Evolutionary conservation across 1,284 basidiomycete genomes (phyloP), one percentile per base, ranked within the genome.

Genomic region (Trichosporon asahii): DNA sequence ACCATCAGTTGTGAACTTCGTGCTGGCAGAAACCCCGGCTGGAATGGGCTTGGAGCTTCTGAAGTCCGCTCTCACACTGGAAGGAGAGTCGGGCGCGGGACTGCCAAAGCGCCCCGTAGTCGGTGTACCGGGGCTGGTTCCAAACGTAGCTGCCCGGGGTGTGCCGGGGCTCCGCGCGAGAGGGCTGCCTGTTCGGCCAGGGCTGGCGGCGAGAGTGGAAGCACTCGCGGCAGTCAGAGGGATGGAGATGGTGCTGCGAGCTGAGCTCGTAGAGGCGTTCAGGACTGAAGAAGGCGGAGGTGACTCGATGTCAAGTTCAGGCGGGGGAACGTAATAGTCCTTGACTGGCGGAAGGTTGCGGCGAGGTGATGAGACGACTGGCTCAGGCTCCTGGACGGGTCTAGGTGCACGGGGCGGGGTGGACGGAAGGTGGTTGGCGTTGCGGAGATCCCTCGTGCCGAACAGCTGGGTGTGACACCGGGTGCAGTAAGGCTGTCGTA

Each of bases 401-500:
- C 57, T 18, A 8, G 57, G 57, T 31, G 57, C 53, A 46, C 46
- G 66, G 31, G 57, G 15, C 40, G 66, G 37, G 3, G 71, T 66
- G 23, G 68, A 63, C 12, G 70, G 55, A 15, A 68, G 64, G 57
- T 71, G 72, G 70, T 78, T 78, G 12, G 75, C 79, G 29, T 79
- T 77, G 5, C 82, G 77, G 3, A 84, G 78, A 68, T 82, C 82
- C 81, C 79, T 70, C 1, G 82, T 82, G 3, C 81, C 81, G 71
- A 80, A 83, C 5, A 80, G 70, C 68, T 80, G 76, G 7, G 78
- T 78, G 73, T 84, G 81, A 71, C 83, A 84, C 35, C 80, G 75
- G 11, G 73, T 66, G 74, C 83, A 84, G 70, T 83, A 84, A 9
- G 82, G 80, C 79, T 82, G 0, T 25, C n/a, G 69, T 72, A 23